Percentiles rank a stretch among this genome's conserved stretches.
These are phyloP conservation scores for Neltuma alba DNA, from an alignment of 306 rosid species.

Conservation along the genomic window DNA sequence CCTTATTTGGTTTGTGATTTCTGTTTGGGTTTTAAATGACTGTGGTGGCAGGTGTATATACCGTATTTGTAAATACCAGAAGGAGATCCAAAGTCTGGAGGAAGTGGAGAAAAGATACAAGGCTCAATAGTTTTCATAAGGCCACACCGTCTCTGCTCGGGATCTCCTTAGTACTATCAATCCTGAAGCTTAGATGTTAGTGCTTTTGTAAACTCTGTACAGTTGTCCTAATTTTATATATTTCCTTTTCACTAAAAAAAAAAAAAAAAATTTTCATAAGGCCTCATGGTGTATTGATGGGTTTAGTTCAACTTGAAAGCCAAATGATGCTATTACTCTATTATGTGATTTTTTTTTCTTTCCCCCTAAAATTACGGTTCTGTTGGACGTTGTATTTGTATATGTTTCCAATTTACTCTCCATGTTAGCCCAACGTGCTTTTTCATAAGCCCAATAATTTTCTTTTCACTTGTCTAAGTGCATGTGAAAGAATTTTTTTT, in stretches of 20 bases:
- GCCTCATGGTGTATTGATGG: too few relatives aligned
- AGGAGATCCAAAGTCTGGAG: constrained; percentile 64
- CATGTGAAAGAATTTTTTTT: too few relatives aligned
- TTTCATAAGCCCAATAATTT: not conserved
- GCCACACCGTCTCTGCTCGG: too few relatives aligned
- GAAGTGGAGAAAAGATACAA: constrained; percentile 68
- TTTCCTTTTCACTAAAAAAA: too few relatives aligned
- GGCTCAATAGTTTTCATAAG: constrained; percentile 45
- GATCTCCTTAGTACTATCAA: too few relatives aligned
- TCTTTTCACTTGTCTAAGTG: too few relatives aligned
- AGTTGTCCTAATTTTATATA: too few relatives aligned
- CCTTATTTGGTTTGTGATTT: not conserved
- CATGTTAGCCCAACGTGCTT: not conserved
- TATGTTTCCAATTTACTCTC: too few relatives aligned
- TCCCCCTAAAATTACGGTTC: not conserved
- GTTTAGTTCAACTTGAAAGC: not conserved
- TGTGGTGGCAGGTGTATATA: constrained; percentile 53
- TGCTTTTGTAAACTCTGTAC: too few relatives aligned
- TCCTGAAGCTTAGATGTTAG: too few relatives aligned
- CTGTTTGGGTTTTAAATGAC: not conserved
- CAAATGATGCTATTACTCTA: not conserved
- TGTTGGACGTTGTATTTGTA: not conserved
- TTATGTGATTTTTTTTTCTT: not conserved
- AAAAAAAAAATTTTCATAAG: too few relatives aligned
- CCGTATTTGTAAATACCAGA: constrained; percentile 58